These are phyloP conservation scores for Sphaerobolus stellatus DNA, from an alignment of 1,284 basidiomycete species.

Conservation along the genomic window DNA sequence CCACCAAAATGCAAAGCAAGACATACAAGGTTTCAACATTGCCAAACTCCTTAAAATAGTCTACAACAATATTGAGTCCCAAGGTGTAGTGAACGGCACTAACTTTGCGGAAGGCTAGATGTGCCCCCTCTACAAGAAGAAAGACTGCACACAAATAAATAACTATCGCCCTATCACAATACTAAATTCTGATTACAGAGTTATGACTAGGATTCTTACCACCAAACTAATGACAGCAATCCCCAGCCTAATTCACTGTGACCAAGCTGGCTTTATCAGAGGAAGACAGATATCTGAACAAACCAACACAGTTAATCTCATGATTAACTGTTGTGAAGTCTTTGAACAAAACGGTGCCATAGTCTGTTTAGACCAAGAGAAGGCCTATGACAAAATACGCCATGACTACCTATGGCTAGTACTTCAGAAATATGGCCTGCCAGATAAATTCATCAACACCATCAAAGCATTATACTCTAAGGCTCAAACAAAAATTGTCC, in stretches of 20 bases:
- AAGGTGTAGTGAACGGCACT: slow-evolving; percentile 13
- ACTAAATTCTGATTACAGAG: background rate
- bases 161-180: background rate
- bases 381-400: background rate
- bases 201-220: background rate
- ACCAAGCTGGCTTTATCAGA: background rate
- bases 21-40: background rate
- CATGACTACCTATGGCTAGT: background rate
- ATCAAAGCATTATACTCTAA: background rate
- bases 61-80: slow-evolving; percentile 17
- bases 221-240: background rate
- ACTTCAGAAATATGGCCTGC: background rate
- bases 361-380: background rate
- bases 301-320: background rate
- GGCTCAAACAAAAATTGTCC: background rate
- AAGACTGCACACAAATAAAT: background rate
- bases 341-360: background rate
- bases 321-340: background rate
- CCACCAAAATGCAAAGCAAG: background rate
- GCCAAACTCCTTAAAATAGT: background rate
- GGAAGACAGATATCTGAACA: background rate
- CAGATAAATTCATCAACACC: background rate
- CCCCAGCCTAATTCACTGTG: background rate
- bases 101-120: slow-evolving; percentile 29
- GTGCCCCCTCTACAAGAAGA: background rate